phyloP scores from a whole-genome alignment of 371 early-diverging fungal genomes.

The Coemansia sp. region DNA sequence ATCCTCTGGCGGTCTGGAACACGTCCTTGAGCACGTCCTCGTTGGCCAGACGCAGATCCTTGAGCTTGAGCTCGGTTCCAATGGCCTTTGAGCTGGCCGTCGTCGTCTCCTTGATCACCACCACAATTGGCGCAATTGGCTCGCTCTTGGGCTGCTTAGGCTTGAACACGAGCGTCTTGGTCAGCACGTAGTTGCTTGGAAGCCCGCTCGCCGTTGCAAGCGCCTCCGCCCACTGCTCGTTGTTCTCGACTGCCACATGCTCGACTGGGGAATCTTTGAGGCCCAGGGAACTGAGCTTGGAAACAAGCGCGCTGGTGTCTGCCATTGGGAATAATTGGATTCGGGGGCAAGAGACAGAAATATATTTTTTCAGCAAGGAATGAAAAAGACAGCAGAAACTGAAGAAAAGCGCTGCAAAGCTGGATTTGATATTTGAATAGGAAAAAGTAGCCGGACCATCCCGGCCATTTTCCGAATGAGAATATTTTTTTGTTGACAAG shows the following conservation, averaged over 20 bases:
- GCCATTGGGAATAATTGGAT: constrained; percentile 17
- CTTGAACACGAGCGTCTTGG: constrained; percentile 70
- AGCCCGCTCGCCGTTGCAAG: constrained; percentile 45
- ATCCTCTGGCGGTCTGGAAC: constrained; percentile 60
- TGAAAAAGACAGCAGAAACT: background rate
- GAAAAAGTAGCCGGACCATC: no score
- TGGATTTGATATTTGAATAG: no score
- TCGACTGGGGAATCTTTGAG: constrained; percentile 49
- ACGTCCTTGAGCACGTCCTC: constrained; percentile 59
- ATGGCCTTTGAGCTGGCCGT: constrained; percentile 57
- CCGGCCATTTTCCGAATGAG: no score
- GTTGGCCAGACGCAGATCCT: constrained; percentile 68
- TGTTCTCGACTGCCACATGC: constrained; percentile 58
- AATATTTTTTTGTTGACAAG: background rate
- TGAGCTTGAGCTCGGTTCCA: constrained; percentile 61
- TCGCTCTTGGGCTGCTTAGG: constrained; percentile 71
- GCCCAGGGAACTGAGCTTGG: constrained; percentile 37
- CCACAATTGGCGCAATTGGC: constrained; percentile 61
- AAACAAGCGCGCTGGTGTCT: constrained; percentile 27
- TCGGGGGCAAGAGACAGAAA: background rate
- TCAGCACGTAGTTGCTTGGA: constrained; percentile 39
- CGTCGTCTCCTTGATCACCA: constrained; percentile 60
- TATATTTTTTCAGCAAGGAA: background rate
- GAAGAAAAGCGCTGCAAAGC: no score
- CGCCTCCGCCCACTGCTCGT: constrained; percentile 58